Evolutionary conservation across 768 basidiomycete species (phyloP), one percentile per base, ranked within the genome.

Genomic region (Pilatotrama ljubarskyi): DNA sequence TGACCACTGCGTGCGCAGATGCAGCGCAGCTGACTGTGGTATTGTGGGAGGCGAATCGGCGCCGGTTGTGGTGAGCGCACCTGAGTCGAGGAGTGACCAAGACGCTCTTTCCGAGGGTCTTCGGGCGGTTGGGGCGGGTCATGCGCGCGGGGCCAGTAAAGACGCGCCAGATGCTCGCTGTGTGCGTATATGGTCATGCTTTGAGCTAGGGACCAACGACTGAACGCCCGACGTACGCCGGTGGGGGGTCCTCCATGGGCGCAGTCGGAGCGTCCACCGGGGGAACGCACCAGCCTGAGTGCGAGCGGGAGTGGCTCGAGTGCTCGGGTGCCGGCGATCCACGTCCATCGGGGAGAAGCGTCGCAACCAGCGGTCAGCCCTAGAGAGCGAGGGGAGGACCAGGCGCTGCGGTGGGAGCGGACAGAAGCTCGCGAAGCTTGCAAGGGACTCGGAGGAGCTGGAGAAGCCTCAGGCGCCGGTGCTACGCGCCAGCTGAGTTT

Each of bases 341-440:
- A 29, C 36, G 55, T 25, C 2, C 44, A 56, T 62, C 60, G 60
- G 60, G 60, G n/a, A 22, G 60, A 57, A 62, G 60, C 60, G 14
- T n/a, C 17, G 3, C 17, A 1, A 17, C 52, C 46, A 51, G 59
- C 59, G 59, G 59, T 42, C 17, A 29, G 49, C 3, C 36, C n/a
- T 32, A 10, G 5, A 5, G 29, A 32, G 29, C 29, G 29, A 32
- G 29, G 29, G 29, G 10, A 10, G 29, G 10, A 32, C 48, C 25
- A n/a, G 24, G 50, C 25, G 20, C 36, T 48, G 47, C 22, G 36
- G 35, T 38, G 22, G 29, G 51, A 52, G 43, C 41, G 26, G 17
- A 37, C 5, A 7, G 26, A 9, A 6, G 32, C 32, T n/a, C 22
- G 10, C 1, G 25, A 7, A 48, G 46, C 18, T 29, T 25, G 11